A percentile compares a stretch with the other conserved stretches of the same genome.
phyloP scores from a whole-genome alignment of 148 eudicot species.

The Arctostaphylos glauca region DNA sequence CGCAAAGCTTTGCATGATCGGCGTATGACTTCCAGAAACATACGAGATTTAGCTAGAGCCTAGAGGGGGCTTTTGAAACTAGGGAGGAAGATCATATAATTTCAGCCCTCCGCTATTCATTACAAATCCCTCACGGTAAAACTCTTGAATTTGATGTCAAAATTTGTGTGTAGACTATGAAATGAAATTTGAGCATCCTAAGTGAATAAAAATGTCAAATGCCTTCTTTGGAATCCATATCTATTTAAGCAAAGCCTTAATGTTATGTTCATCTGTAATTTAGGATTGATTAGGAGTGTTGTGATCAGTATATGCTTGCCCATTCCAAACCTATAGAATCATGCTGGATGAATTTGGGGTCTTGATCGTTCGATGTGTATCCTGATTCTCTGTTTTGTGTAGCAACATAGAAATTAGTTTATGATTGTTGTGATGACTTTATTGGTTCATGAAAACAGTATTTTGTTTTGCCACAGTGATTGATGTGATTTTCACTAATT shows the following conservation, averaged over 20 bases:
- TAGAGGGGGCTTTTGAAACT: background rate
- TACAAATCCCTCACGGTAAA: background rate
- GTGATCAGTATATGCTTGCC: background rate
- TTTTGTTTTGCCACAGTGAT: background rate
- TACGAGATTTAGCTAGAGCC: too few species aligned
- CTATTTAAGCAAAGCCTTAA: background rate
- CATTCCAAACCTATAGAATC: background rate
- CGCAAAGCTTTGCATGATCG: too few species aligned
- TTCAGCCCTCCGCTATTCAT: background rate
- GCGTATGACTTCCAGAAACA: too few species aligned
- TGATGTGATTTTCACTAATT: background rate
- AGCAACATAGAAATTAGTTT: conserved; percentile 1
- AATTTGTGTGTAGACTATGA: background rate
- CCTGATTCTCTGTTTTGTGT: background rate
- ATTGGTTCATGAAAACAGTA: background rate
- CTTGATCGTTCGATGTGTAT: background rate
- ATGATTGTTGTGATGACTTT: background rate
- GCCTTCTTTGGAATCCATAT: background rate
- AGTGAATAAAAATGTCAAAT: background rate
- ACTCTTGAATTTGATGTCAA: background rate
- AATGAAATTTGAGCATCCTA: background rate
- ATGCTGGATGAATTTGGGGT: background rate
- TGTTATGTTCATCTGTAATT: background rate
- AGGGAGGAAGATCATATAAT: background rate
- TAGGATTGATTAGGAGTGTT: background rate